Evolutionary conservation across 768 basidiomycete genomes (phyloP).

Genomic region (Mycena belliarum): DNA sequence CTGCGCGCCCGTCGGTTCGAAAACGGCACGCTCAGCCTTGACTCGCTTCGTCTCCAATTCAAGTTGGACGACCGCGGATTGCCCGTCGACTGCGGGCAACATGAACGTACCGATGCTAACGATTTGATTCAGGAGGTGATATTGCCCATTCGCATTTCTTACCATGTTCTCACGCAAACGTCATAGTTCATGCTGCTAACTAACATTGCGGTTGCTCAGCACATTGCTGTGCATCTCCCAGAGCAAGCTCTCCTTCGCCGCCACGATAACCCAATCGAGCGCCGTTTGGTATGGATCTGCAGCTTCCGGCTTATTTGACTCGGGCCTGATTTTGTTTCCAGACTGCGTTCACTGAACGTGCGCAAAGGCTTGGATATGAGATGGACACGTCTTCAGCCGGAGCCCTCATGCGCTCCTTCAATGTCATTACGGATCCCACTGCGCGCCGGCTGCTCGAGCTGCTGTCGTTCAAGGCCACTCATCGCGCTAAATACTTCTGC

Average conservation of each 20-base stretch:
- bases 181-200: slow-evolving; percentile 89
- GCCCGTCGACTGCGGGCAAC: slow-evolving; percentile 76
- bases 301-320: background rate
- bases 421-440: slow-evolving; percentile 69
- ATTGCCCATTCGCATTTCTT: background rate
- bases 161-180: slow-evolving; percentile 5
- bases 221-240: slow-evolving; percentile 90
- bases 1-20: slow-evolving; percentile 74
- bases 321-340: slow-evolving; percentile 30
- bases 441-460: slow-evolving; percentile 80
- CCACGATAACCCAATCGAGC: slow-evolving; percentile 90
- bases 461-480: slow-evolving; percentile 88
- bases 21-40: slow-evolving; percentile 74
- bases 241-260: slow-evolving; percentile 97
- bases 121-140: slow-evolving; percentile 85
- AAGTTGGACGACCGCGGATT: slow-evolving; percentile 74
- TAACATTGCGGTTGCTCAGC: slow-evolving; percentile 88
- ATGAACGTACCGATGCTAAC: slow-evolving; percentile 71
- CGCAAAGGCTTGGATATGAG: slow-evolving; percentile 77
- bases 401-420: slow-evolving; percentile 81
- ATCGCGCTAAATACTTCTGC: slow-evolving; percentile 97
- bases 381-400: slow-evolving; percentile 82
- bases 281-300: slow-evolving; percentile 77
- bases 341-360: slow-evolving; percentile 80
- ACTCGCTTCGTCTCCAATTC: slow-evolving; percentile 74